Conservation (phyloP, 2,329 filamentous ascomycete species). For the Cladosporium sp. region DNA sequence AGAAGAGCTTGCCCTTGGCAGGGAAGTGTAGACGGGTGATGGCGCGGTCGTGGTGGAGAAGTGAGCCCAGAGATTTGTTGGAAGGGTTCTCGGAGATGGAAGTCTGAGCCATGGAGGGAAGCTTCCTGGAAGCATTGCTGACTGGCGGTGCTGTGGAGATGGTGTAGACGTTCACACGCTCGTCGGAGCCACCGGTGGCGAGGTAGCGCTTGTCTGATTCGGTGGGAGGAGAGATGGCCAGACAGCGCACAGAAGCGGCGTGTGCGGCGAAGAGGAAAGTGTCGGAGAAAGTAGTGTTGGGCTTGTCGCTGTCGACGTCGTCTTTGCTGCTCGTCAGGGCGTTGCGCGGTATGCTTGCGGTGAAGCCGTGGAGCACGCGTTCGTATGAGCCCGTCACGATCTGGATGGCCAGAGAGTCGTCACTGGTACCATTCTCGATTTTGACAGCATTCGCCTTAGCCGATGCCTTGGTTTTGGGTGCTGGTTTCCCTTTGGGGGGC, state of each 20-base stretch:
- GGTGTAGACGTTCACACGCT: slow-evolving; percentile 92
- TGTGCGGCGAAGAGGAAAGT: slow-evolving; percentile 96
- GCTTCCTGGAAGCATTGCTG: slow-evolving; percentile 58
- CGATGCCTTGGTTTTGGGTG: not conserved
- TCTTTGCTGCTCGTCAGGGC: slow-evolving; percentile 14
- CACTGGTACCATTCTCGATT: not conserved
- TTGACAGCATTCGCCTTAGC: not conserved
- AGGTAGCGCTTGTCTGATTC: slow-evolving; percentile 76
- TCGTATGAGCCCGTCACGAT: slow-evolving; percentile 94
- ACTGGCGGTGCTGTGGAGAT: slow-evolving; percentile 62
- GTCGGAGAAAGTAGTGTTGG: slow-evolving; percentile 71
- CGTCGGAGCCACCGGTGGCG: slow-evolving; percentile 88
- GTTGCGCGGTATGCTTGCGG: slow-evolving; percentile 63
- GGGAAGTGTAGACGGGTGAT: slow-evolving; percentile 81
- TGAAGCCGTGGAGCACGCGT: slow-evolving; percentile 84
- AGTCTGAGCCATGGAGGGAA: slow-evolving; percentile 64
- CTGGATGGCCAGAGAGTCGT: slow-evolving; percentile 63
- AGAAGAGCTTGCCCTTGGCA: slow-evolving; percentile 80
- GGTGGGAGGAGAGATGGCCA: slow-evolving; percentile 70
- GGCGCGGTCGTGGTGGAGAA: slow-evolving; percentile 82
- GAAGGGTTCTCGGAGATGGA: slow-evolving; percentile 79
- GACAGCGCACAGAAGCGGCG: slow-evolving; percentile 81
- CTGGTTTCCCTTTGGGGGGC: not conserved
- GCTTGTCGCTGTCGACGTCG: slow-evolving; percentile 20
- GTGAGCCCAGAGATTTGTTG: slow-evolving; percentile 82